Evolutionary conservation across 805 yeast genomes (phyloP).

Genomic region (Monosporozyma siamensis): DNA sequence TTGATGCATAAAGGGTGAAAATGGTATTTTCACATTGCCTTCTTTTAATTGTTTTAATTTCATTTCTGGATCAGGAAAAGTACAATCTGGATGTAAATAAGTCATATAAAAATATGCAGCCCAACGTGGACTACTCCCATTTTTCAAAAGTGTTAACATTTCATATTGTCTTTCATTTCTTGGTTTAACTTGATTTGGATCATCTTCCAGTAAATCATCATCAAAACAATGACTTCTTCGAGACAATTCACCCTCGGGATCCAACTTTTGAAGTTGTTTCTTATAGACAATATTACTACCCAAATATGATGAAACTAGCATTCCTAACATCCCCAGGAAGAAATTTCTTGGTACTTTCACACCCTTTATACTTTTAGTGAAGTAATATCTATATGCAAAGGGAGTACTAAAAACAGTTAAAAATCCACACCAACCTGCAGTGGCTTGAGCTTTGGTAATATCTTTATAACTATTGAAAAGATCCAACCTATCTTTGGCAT

Average conservation of each 20-base stretch:
- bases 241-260: constrained; percentile 21
- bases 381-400: constrained; percentile 28
- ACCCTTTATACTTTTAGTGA: constrained; percentile 30
- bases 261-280: constrained; percentile 22
- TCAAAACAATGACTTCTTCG: constrained; percentile 11
- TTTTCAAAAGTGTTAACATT: constrained; percentile 28
- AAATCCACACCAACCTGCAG: constrained; percentile 36
- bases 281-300: constrained; percentile 28
- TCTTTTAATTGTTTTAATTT: constrained; percentile 24
- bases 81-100: constrained; percentile 40
- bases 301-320: constrained; percentile 30
- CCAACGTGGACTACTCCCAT: constrained; percentile 36
- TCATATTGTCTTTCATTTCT: constrained; percentile 24
- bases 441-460: constrained; percentile 30
- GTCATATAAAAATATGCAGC: constrained; percentile 45
- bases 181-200: constrained; percentile 6
- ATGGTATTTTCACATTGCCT: constrained; percentile 8
- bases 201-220: constrained; percentile 4
- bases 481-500: constrained; percentile 34
- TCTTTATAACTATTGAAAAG: constrained; percentile 33
- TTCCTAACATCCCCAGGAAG: constrained; percentile 34
- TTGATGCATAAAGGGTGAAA: constrained; percentile 25
- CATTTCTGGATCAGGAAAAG: constrained; percentile 47
- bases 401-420: constrained; percentile 37
- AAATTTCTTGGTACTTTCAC: constrained; percentile 36